Base-by-base conservation (phyloP, 1,139 yeast species). In the Blastobotrys aristatus region DNA sequence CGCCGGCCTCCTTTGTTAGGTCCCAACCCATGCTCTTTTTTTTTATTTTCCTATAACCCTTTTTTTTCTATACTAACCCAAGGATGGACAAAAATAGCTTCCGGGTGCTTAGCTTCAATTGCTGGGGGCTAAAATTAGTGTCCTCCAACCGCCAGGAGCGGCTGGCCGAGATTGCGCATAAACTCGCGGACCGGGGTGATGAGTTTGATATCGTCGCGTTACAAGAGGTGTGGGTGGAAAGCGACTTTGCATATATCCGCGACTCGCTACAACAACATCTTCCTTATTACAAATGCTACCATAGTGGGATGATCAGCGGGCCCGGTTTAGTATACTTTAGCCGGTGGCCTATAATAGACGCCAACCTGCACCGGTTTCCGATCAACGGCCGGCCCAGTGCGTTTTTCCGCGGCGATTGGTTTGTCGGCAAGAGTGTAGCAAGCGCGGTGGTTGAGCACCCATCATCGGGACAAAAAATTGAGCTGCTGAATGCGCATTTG, bases 331-430 rank as follows among this genome's bases (percentile, higher is more conserved):
- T 89, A 0, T 72, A 92, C 4, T 65, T 94, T 43, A 86, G 96
- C 8, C 82, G 85, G 57, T 77, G 86, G 56, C 97, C 97, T 2
- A 88, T 92, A 30, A 80, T 76, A 44, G 79, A 82, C 27, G 80
- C 96, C 0, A 85, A 84, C 60, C 67, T 92, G 43, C 84, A 85
- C 61, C 70, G 96, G 38, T 92, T 87, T 62, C 95, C 97, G 0
- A 77, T 92, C 51, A 92, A 90, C 65, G 99, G 99, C 1, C 73
- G 96, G 44, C 95, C 97, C 1, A 80, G 90, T 33, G 98, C 98
- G 0, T 83, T 94, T 53, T 84, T 79, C 69, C 70, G 97, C 51
- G 99, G 99, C 26, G 99, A 92, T 65, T 92, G 97, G 96, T 87
- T 78, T 56, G 99, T 94, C 21, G 99, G 99, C 2, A 92, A 92